Conservation (phyloP, 805 yeast species). For the Yarrowia hollandica region DNA sequence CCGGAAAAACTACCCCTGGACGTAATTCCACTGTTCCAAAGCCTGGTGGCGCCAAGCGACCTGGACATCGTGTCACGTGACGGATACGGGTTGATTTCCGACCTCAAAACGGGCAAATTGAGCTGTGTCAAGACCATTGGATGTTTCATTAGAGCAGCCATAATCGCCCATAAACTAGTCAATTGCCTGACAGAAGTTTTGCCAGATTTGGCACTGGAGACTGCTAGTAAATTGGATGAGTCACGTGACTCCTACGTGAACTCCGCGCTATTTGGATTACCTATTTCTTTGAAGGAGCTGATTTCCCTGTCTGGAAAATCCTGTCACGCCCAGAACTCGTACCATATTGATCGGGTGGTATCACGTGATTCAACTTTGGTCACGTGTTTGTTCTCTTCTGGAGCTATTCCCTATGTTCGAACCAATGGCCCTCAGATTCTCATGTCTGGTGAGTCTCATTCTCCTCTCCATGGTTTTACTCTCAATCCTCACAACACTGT, state of each 20-base stretch:
- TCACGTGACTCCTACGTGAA: conserved; percentile 50
- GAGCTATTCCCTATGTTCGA: conserved; percentile 57
- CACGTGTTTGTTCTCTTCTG: conserved; percentile 45
- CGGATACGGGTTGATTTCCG: neutral
- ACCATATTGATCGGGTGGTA: conserved; percentile 41
- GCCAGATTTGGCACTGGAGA: conserved; percentile 56
- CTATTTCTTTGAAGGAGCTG: conserved; percentile 59
- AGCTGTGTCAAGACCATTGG: conserved; percentile 49
- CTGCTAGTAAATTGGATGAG: conserved; percentile 57
- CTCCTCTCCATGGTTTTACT: conserved; percentile 50
- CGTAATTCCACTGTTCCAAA: conserved; percentile 3
- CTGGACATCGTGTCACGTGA: neutral
- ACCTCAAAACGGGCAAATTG: neutral
- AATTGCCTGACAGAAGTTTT: conserved; percentile 46
- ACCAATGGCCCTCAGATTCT: conserved; percentile 56
- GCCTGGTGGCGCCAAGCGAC: conserved; percentile 2
- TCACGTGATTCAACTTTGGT: conserved; percentile 45
- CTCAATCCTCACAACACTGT: conserved; percentile 48
- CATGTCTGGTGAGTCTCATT: conserved; percentile 52
- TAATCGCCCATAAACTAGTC: conserved; percentile 56
- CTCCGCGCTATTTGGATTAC: conserved; percentile 63
- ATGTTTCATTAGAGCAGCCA: conserved; percentile 61
- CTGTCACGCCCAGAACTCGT: conserved; percentile 47
- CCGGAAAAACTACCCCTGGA: conserved; percentile 12
- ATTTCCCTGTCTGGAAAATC: conserved; percentile 51